Evolutionary conservation across 2,329 filamentous ascomycete species (phyloP).

Genomic region (Aspergillus jensenii): DNA sequence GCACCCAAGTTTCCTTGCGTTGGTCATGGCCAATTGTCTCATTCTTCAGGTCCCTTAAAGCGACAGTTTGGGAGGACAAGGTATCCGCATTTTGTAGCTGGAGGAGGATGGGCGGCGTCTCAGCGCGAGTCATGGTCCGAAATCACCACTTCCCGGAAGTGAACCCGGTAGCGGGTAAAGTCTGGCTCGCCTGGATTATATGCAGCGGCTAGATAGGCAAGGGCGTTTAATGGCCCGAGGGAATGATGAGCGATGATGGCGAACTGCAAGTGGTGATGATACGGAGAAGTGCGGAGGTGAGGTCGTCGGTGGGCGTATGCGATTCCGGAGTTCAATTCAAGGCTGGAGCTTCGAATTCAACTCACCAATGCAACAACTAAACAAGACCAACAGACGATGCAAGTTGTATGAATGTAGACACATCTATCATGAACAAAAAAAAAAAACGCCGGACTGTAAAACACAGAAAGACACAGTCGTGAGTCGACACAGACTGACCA

Average conservation of each 20-base stretch:
- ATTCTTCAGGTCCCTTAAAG: constrained; percentile 78
- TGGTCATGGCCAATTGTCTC: constrained; percentile 84
- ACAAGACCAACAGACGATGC: neutral
- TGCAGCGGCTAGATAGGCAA: neutral
- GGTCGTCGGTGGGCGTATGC: neutral
- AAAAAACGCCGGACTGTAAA: neutral
- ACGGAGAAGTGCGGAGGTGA: constrained; percentile 4
- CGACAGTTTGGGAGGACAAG: constrained; percentile 45
- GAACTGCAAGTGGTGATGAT: neutral
- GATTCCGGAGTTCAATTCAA: neutral
- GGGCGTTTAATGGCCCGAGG: neutral
- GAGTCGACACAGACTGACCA: neutral
- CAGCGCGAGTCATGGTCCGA: constrained; percentile 55
- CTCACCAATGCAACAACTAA: neutral
- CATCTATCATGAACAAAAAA: neutral
- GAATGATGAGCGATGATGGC: neutral
- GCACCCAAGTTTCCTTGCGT: constrained; percentile 78
- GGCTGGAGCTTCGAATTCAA: neutral
- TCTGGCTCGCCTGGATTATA: neutral
- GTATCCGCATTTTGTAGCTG: constrained; percentile 57
- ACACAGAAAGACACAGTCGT: neutral
- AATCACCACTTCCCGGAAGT: constrained; percentile 32
- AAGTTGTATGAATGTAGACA: neutral
- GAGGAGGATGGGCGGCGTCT: constrained; percentile 55
- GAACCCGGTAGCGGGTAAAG: constrained; percentile 3